phyloP scores from a whole-genome alignment of 768 basidiomycete genomes.

The Candolleomyces aberdarensis region DNA sequence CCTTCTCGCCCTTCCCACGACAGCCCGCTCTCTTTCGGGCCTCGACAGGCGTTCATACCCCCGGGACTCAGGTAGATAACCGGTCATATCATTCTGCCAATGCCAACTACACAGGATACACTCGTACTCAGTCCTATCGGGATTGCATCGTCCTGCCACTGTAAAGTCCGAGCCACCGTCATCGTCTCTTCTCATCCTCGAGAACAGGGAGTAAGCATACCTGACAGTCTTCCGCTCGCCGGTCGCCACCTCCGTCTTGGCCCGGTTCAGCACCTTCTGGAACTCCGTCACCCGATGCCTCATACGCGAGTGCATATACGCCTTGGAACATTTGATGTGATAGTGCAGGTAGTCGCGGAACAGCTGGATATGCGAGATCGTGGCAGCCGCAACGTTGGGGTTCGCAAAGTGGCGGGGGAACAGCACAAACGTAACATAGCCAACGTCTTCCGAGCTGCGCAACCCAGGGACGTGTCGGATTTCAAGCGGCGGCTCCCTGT shows the following conservation, averaged over 20 bases:
- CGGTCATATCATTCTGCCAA: background rate
- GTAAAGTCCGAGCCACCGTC: slow-evolving; percentile 3
- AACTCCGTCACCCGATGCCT: slow-evolving; percentile 91
- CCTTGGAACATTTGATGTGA: slow-evolving; percentile 98
- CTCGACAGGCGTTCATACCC: background rate
- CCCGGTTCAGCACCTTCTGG: slow-evolving; percentile 92
- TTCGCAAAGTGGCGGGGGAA: slow-evolving; percentile 94
- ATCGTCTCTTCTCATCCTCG: slow-evolving; percentile 7
- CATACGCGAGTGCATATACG: slow-evolving; percentile 99
- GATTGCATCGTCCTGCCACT: slow-evolving; percentile 59
- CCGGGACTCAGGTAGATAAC: background rate
- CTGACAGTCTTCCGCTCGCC: slow-evolving; percentile 89
- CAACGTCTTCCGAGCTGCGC: slow-evolving; percentile 80
- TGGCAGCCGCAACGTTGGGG: slow-evolving; percentile 59
- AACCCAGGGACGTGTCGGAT: slow-evolving; percentile 85
- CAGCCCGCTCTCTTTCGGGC: background rate
- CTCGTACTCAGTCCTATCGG: slow-evolving; percentile 30
- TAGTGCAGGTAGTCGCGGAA: slow-evolving; percentile 99
- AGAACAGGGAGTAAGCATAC: slow-evolving; percentile 41
- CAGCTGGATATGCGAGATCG: slow-evolving; percentile 92
- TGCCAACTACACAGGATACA: background rate
- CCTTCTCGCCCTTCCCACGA: background rate
- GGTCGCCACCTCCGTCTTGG: slow-evolving; percentile 85
- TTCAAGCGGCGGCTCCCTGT: slow-evolving; percentile 94
- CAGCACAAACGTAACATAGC: slow-evolving; percentile 96